A percentile compares a stretch with the other conserved stretches of the same genome.
phyloP scores from a whole-genome alignment of 352 stramenopile species.

The Peronospora farinosa region DNA sequence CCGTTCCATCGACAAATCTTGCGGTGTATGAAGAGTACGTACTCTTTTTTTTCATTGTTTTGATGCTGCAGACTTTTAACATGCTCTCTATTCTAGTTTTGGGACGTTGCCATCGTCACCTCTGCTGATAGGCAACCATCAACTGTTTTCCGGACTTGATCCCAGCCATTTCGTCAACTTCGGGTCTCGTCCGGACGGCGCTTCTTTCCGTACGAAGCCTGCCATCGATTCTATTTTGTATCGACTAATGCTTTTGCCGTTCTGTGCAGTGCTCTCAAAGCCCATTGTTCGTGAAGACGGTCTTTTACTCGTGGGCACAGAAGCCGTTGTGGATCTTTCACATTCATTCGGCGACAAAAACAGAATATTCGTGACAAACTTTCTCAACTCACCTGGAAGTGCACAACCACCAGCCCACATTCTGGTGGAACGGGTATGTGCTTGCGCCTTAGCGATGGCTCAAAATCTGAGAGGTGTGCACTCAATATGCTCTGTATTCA shows the following conservation, averaged over 20 bases:
- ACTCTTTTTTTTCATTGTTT: background rate
- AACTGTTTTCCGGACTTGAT: conserved; percentile 5
- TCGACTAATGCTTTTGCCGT: conserved; percentile 6
- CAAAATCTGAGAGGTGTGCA: background rate
- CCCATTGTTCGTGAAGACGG: conserved; percentile 71
- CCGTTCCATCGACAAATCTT: conserved; percentile 20
- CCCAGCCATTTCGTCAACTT: conserved; percentile 30
- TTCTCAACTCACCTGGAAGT: conserved; percentile 20
- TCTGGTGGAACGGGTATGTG: conserved; percentile 36
- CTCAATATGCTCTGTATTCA: conserved; percentile 3
- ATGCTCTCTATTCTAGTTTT: conserved; percentile 5
- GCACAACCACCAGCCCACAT: conserved; percentile 29
- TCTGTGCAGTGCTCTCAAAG: conserved; percentile 59
- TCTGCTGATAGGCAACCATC: conserved; percentile 15
- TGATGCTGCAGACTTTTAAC: background rate
- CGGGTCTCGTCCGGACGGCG: conserved; percentile 25
- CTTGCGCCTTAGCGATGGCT: background rate
- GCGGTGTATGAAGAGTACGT: conserved; percentile 32
- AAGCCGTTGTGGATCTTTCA: conserved; percentile 20
- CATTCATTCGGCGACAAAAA: conserved; percentile 25
- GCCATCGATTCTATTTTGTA: background rate
- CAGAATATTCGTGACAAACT: conserved; percentile 60
- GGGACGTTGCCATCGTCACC: conserved; percentile 4
- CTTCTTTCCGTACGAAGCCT: conserved; percentile 33
- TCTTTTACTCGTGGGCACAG: conserved; percentile 61